A percentile compares a stretch with the other conserved stretches of the same genome.
These are phyloP conservation scores for Chondrostereum purpureum DNA, from an alignment of 1,284 basidiomycete genomes.

Conservation along the genomic window DNA sequence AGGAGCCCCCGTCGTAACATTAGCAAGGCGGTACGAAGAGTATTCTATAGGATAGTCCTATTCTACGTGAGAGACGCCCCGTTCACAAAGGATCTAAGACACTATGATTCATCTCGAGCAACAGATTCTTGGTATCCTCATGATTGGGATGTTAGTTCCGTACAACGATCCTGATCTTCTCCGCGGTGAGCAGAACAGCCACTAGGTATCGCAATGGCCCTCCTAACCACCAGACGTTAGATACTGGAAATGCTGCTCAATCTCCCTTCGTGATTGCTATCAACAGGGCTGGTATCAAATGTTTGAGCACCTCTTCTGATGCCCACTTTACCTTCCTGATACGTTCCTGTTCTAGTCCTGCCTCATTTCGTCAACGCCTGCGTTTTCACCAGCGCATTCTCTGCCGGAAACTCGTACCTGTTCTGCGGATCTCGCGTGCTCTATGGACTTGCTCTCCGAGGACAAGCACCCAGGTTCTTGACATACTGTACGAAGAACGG, in stretches of 20 bases:
- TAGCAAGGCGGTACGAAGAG: slow-evolving; percentile 70
- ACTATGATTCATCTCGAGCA: slow-evolving; percentile 1
- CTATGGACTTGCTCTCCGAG: slow-evolving; percentile 75
- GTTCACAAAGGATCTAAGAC: background rate
- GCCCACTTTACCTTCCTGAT: slow-evolving; percentile 4
- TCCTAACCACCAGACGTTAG: slow-evolving; percentile 16
- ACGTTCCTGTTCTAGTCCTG: slow-evolving; percentile 32
- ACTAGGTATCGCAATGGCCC: slow-evolving; percentile 9
- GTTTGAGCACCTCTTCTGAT: slow-evolving; percentile 18
- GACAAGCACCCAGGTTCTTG: slow-evolving; percentile 64
- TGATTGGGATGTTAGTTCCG: slow-evolving; percentile 78
- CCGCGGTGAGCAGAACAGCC: slow-evolving; percentile 26
- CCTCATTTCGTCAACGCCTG: slow-evolving; percentile 67
- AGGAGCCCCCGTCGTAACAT: slow-evolving; percentile 76
- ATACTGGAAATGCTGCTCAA: slow-evolving; percentile 53
- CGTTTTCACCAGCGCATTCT: slow-evolving; percentile 73
- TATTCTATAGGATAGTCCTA: slow-evolving; percentile 73
- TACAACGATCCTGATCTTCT: slow-evolving; percentile 61
- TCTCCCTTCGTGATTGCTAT: slow-evolving; percentile 85
- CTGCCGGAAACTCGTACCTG: slow-evolving; percentile 75
- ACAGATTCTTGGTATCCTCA: slow-evolving; percentile 63
- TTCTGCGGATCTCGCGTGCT: slow-evolving; percentile 80
- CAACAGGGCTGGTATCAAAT: slow-evolving; percentile 65
- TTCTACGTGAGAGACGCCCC: slow-evolving; percentile 75
- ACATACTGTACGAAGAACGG: slow-evolving; percentile 67